Conservation (phyloP, 148 eudicot genomes). For the Nyssa sinensis region DNA sequence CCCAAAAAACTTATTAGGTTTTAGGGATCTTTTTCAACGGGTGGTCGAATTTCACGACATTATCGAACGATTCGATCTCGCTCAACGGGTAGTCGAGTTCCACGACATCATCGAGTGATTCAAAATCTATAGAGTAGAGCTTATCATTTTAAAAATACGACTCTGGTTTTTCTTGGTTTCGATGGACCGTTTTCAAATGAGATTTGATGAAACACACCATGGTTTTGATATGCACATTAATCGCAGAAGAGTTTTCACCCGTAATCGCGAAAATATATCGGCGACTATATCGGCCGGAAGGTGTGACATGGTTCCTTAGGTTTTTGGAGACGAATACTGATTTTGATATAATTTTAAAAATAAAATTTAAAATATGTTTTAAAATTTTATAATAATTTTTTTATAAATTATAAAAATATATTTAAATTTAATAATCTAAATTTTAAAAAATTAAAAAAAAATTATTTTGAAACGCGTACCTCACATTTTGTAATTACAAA, state of each 20-base stretch:
- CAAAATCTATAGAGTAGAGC: slow-evolving; percentile 22
- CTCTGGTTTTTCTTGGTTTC: slow-evolving; percentile 5
- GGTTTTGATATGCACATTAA: slow-evolving; percentile 22
- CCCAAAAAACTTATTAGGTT: background rate
- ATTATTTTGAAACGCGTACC: too few species aligned
- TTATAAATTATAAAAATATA: too few species aligned
- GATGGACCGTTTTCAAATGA: slow-evolving; percentile 27
- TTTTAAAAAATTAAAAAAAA: too few species aligned
- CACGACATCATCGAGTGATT: slow-evolving; percentile 9
- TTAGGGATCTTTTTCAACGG: slow-evolving; percentile 11
- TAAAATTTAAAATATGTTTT: too few species aligned
- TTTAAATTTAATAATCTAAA: too few species aligned
- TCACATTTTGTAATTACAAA: too few species aligned
- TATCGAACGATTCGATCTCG: slow-evolving; percentile 13
- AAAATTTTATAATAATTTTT: too few species aligned
- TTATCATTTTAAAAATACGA: slow-evolving; percentile 11
- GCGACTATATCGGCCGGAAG: slow-evolving; percentile 12
- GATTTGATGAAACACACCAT: slow-evolving; percentile 23
- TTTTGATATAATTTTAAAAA: too few species aligned
- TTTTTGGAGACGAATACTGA: too few species aligned
- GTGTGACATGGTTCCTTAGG: slow-evolving; percentile 15
- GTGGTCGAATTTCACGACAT: slow-evolving; percentile 8
- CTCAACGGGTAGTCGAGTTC: slow-evolving; percentile 23
- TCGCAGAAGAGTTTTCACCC: slow-evolving; percentile 17
- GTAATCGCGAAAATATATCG: slow-evolving; percentile 22